phyloP scores from a whole-genome alignment of 1,284 basidiomycete genomes.

The Sanguinoderma infundibulare region DNA sequence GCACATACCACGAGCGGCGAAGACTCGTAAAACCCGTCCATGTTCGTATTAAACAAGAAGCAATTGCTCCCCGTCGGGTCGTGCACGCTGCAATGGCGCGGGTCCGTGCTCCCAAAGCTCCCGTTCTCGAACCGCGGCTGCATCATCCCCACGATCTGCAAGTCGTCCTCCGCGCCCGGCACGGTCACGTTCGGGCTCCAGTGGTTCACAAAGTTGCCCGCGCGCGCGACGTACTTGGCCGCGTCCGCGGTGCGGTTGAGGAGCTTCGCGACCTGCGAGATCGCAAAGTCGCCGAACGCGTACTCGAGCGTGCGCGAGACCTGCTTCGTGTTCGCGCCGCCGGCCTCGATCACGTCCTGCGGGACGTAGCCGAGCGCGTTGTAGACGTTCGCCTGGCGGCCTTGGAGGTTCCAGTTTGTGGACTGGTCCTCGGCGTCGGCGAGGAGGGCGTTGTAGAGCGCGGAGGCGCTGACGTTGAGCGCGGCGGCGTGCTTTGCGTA shows the following conservation, averaged over 20 bases:
- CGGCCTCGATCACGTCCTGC: constrained; percentile 52
- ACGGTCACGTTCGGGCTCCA: constrained; percentile 63
- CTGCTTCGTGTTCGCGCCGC: constrained; percentile 62
- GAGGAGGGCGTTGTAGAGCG: constrained; percentile 55
- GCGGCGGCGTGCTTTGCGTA: constrained; percentile 49
- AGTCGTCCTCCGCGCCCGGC: constrained; percentile 38
- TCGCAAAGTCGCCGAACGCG: constrained; percentile 65
- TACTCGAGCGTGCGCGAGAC: constrained; percentile 67
- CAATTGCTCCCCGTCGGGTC: constrained; percentile 61
- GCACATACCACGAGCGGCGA: constrained; percentile 60
- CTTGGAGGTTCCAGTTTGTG: constrained; percentile 66
- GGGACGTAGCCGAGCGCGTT: constrained; percentile 56
- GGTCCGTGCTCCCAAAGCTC: constrained; percentile 67
- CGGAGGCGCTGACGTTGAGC: constrained; percentile 50
- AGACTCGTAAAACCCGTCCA: constrained; percentile 69
- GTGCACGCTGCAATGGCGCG: constrained; percentile 66
- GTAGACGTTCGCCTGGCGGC: constrained; percentile 61
- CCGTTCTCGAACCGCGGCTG: constrained; percentile 66
- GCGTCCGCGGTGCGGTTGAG: constrained; percentile 53
- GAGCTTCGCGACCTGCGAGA: constrained; percentile 62
- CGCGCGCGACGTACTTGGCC: constrained; percentile 57
- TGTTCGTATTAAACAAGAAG: constrained; percentile 59
- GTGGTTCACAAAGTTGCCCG: constrained; percentile 60
- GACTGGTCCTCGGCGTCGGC: constrained; percentile 64
- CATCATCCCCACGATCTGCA: constrained; percentile 51